Conservation (phyloP, 352 stramenopile species). For the Globisporangium cystogenes region DNA sequence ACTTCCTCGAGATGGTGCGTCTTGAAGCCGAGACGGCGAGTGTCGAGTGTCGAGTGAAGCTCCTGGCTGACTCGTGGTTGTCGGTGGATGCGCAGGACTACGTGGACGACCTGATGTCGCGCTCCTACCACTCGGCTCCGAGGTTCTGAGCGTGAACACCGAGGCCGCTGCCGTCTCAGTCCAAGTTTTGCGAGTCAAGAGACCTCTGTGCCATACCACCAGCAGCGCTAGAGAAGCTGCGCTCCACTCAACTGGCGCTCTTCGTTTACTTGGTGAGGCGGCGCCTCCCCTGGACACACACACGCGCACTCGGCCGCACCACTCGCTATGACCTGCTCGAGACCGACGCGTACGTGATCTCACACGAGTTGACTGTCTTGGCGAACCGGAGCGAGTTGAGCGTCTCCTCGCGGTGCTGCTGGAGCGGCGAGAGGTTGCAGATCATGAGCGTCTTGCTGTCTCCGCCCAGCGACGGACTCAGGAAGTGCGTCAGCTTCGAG, state of each 20-base stretch:
- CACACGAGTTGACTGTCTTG: slow-evolving; percentile 86
- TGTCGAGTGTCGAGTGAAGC: neutral
- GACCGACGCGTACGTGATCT: slow-evolving; percentile 68
- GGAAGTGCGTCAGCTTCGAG: slow-evolving; percentile 85
- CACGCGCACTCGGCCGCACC: neutral
- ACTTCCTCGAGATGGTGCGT: slow-evolving; percentile 70
- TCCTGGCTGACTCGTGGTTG: neutral
- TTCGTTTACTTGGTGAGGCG: neutral
- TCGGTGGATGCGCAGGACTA: slow-evolving; percentile 39
- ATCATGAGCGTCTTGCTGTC: slow-evolving; percentile 91
- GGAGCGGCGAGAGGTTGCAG: slow-evolving; percentile 81
- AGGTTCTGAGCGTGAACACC: slow-evolving; percentile 16
- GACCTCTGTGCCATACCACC: neutral
- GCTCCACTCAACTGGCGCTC: neutral
- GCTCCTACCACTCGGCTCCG: slow-evolving; percentile 42
- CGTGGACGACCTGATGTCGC: slow-evolving; percentile 34
- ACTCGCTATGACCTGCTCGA: slow-evolving; percentile 22
- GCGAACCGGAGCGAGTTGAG: slow-evolving; percentile 86
- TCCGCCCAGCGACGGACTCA: slow-evolving; percentile 78
- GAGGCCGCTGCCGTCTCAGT: too few relatives aligned
- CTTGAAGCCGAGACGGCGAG: neutral
- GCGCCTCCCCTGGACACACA: too few relatives aligned
- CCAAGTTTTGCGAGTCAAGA: neutral
- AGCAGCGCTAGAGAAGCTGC: neutral
- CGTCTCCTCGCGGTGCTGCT: slow-evolving; percentile 72